Base-by-base conservation (phyloP, 805 yeast genomes). In the Candida parachauliodes region DNA sequence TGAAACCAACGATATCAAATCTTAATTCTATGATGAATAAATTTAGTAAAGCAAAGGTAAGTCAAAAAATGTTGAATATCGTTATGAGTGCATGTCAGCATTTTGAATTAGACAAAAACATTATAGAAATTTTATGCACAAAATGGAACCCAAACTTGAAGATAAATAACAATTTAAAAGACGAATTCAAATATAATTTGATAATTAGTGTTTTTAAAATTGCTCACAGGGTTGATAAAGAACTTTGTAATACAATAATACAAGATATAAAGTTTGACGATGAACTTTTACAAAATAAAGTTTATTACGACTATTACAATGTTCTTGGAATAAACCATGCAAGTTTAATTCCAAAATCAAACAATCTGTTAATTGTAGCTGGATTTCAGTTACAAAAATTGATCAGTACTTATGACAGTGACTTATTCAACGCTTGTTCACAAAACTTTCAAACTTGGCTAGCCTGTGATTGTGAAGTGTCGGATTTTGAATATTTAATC, bases 401-500 rank as follows among this genome's bases (percentile, higher is more conserved):
- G 12, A 7, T 31, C 8, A 46, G 56, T 8, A 50, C 52, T 28
- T 37, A 45, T 21, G 46, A 50, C 27, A 55, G 56, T 15, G 35
- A 38, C 1, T 15, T 48, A 0, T 47, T 62, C 2, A 39, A 57
- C 2, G 39, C 47, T 5, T 48, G 58, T 28, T 32, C 52, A 3
- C 12, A 21, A 20, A 35, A 35, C 24, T 26, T 34, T n/a, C 22
- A 27, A 17, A 18, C 39, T 5, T 38, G 37, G 36, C 8, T 28
- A 14, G 18, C 16, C 3, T 12, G 25, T 10, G 24, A 26, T 30
- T 20, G 30, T 10, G 38, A 39, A 5, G 26, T 29, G n/a, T 35
- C 21, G 12, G 16, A 33, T 11, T 28, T 54, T 42, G 75, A 70
- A 37, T 34, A 45, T 17, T 54, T 54, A 4, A 54, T 72, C 11